Percentiles rank a stretch among this genome's conserved stretches.
These are phyloP conservation scores for Bacidia rubella DNA, from an alignment of 495 filamentous ascomycete species.

Conservation along the genomic window DNA sequence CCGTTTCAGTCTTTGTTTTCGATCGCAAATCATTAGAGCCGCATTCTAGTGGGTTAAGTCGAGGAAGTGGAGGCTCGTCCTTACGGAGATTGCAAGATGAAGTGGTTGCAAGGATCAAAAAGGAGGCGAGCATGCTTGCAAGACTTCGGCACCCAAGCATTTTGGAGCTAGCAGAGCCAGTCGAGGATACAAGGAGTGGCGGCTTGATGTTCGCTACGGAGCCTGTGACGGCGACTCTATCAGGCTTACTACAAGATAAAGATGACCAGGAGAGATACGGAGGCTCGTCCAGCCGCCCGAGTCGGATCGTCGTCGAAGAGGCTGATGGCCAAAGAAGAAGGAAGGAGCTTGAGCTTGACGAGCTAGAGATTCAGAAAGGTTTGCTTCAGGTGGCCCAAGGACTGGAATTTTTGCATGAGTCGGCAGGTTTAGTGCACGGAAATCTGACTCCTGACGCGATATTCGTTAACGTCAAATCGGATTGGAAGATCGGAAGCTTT, in stretches of 20 bases:
- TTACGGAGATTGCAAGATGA: conserved; percentile 74
- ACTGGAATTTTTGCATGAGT: conserved; percentile 92
- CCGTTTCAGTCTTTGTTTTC: conserved; percentile 88
- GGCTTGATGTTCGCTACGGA: conserved; percentile 95
- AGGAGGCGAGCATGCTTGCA: conserved; percentile 77
- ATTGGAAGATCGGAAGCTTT: conserved; percentile 94
- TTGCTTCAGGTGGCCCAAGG: conserved; percentile 86
- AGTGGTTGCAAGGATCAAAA: conserved; percentile 77
- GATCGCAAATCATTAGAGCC: conserved; percentile 74
- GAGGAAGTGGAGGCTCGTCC: conserved; percentile 48
- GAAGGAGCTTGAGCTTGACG: conserved; percentile 86
- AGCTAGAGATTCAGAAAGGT: conserved; percentile 95
- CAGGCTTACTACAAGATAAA: conserved; percentile 70
- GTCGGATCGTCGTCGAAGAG: conserved; percentile 73
- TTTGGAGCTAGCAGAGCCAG: conserved; percentile 83
- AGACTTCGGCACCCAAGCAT: conserved; percentile 80
- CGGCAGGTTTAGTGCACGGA: conserved; percentile 81
- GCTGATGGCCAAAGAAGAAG: conserved; percentile 57
- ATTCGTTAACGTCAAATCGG: conserved; percentile 89
- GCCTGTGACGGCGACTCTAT: conserved; percentile 73
- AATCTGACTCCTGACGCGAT: conserved; percentile 95
- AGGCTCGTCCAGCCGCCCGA: conserved; percentile 51
- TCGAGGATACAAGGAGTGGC: conserved; percentile 82
- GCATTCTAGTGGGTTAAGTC: conserved; percentile 41
- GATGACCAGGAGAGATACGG: conserved; percentile 69